Evolutionary conservation across 2,329 filamentous ascomycete genomes (phyloP), one percentile per base, ranked within the genome.

Genomic region (Aureobasidium lini): DNA sequence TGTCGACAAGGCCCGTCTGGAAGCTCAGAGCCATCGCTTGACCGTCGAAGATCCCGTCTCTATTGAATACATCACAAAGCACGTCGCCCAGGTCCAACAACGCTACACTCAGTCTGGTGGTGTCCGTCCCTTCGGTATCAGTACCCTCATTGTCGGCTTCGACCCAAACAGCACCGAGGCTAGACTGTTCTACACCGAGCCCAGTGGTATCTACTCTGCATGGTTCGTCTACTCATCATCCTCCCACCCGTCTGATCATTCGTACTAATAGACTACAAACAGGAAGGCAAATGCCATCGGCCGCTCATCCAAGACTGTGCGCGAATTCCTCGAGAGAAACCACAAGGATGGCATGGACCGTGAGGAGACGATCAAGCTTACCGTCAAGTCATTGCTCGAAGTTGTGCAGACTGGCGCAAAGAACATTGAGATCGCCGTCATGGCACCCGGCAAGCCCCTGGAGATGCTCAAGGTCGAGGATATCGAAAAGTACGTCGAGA

Each of bases 221-320:
- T 99, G 94, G 94, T 97, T 81, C 57, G 84, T 73, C 18, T 23
- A 13, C 6, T 23, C 3, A 5, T 11, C 10, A 3, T 23, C 23
- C 23, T 23, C 5, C 4, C 15, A 11, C 11, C 7, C 9, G 5
- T 44, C 13, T n/a, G 23, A 50, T 10, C 6, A 42, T 9, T 62
- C 9, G 50, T 34, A 52, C 53, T 59, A 53, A 31, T 16, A n/a
- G 36, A 36, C 0, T 10, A 13, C 10, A 18, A 47, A 64, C 66
- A 97, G 94, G 94, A 97, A 99, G 83, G 95, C 94, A 69, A 99
- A 99, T 72, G 94, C 94, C 60, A 99, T 99, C 71, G 94, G 94
- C 61, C 88, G 94, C 71, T 97, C 93, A 57, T 96, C 90, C 84
- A 99, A 99, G 84, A 99, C 94, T 9, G 94, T 99, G 60, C 89